Evolutionary conservation across 1,284 basidiomycete species (phyloP), one percentile per base, ranked within the genome.

Genomic region (Meira nashicola): DNA sequence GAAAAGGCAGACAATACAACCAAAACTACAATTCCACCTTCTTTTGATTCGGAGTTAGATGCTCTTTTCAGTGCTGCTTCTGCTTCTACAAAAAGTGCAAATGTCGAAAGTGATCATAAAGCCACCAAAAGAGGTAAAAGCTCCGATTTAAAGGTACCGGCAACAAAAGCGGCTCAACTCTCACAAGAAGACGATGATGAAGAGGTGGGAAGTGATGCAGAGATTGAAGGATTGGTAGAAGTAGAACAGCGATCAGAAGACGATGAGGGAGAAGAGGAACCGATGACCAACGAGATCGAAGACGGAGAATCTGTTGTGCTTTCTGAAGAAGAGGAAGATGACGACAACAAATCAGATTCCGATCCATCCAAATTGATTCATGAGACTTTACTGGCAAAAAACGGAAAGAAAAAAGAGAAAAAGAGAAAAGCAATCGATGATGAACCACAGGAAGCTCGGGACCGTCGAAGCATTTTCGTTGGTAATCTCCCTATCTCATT

Each of bases 401-500:
- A 46, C 15, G 67, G 57, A 48, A 64, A n/a, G 33, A 60, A 33
- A 8, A 33, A 33, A 33, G 28, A 33, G 28, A 6, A 49, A 52
- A 55, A 66, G 71, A 49, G 66, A 50, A 62, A 75, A 63, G 58
- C 69, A 68, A 67, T 62, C 57, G 28, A 63, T 19, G 62, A 64
- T 53, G 66, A 75, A 60, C 57, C 58, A 12, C 54, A 65, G 53
- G 41, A 61, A 51, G 55, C 52, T 60, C 83, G 88, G 53, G 86
- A 95, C 73, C 82, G 84, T 17, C 84, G 93, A 28, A 95, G 93
- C 1, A 82, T 96, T 54, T 98, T 97, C 76, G 80, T 98, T n/a
- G 94, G 94, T 10, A 97, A 97, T 76, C 81, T 97, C 0, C 85
- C 87, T 2, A 82, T 89, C 1, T 37, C 6, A 40, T 43, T 37